A percentile compares a stretch with the other conserved stretches of the same genome.
Evolutionary conservation across 768 basidiomycete genomes (phyloP).

Genomic region (Podaxis sp.): DNA sequence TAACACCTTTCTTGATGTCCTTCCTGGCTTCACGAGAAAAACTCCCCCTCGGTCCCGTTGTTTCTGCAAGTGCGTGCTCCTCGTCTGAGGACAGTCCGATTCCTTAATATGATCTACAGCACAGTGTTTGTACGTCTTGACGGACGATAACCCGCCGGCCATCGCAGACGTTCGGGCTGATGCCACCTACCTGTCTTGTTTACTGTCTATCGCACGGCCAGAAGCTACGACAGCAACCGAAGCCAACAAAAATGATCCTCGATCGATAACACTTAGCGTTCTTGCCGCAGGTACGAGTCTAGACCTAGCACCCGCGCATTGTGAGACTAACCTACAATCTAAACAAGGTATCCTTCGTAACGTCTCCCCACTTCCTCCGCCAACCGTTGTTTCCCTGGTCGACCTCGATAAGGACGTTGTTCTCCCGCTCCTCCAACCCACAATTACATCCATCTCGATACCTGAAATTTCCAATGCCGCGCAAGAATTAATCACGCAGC

Average conservation of each 20-base stretch:
- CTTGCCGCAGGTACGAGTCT: constrained; percentile 59
- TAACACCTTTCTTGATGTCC: constrained; percentile 87
- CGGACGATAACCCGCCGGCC: constrained; percentile 84
- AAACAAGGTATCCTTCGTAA: constrained; percentile 71
- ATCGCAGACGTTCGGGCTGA: constrained; percentile 64
- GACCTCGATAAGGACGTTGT: constrained; percentile 74
- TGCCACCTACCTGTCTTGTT: constrained; percentile 59
- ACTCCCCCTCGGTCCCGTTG: constrained; percentile 69
- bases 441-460: constrained; percentile 61
- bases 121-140: constrained; percentile 90
- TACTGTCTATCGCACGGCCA: constrained; percentile 59
- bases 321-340: neutral
- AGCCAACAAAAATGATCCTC: constrained; percentile 49
- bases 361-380: constrained; percentile 72
- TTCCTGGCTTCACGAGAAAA: constrained; percentile 74
- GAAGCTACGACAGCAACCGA: constrained; percentile 34
- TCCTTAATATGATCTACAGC: constrained; percentile 42
- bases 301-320: neutral
- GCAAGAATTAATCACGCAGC: constrained; percentile 48
- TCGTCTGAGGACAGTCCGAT: neutral
- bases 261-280: constrained; percentile 54
- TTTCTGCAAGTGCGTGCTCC: constrained; percentile 67
- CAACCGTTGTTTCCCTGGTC: constrained; percentile 55
- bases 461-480: constrained; percentile 47
- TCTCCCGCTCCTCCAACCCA: constrained; percentile 67